Percentiles rank a stretch among this genome's conserved stretches.
Conservation (phyloP, 2,329 filamentous ascomycete genomes). For the Fusarium lyarnte region DNA sequence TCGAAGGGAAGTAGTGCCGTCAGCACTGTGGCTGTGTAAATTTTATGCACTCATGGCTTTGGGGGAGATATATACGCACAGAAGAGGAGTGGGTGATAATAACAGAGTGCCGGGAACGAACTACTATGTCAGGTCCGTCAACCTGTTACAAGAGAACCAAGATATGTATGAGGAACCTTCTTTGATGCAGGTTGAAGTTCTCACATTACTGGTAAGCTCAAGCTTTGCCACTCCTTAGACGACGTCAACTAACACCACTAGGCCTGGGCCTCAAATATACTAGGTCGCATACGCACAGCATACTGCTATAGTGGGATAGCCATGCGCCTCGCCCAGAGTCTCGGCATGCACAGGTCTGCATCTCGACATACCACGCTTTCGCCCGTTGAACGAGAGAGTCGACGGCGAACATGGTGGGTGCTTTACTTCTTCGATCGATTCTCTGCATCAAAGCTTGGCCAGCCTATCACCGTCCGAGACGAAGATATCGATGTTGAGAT, state of each 20-base stretch:
- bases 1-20: constrained; percentile 45
- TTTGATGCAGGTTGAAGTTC: constrained; percentile 55
- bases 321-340: constrained; percentile 52
- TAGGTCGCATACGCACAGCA: constrained; percentile 48
- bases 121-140: constrained; percentile 54
- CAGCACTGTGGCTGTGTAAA: constrained; percentile 51
- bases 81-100: constrained; percentile 42
- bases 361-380: constrained; percentile 28
- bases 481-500: constrained; percentile 49
- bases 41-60: constrained; percentile 57
- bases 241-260: not conserved
- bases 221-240: accelerated
- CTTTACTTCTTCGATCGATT: constrained; percentile 49
- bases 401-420: constrained; percentile 47
- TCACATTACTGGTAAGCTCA: constrained; percentile 40
- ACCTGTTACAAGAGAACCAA: constrained; percentile 47
- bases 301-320: constrained; percentile 48
- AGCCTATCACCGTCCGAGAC: constrained; percentile 45
- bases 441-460: constrained; percentile 46
- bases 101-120: constrained; percentile 52
- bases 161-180: constrained; percentile 55
- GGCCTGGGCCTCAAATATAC: constrained; percentile 47
- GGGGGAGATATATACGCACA: constrained; percentile 56
- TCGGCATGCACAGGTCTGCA: constrained; percentile 54
- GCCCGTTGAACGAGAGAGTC: constrained; percentile 39